phyloP scores from a whole-genome alignment of 768 basidiomycete species.

The Hygrocybe punicea region DNA sequence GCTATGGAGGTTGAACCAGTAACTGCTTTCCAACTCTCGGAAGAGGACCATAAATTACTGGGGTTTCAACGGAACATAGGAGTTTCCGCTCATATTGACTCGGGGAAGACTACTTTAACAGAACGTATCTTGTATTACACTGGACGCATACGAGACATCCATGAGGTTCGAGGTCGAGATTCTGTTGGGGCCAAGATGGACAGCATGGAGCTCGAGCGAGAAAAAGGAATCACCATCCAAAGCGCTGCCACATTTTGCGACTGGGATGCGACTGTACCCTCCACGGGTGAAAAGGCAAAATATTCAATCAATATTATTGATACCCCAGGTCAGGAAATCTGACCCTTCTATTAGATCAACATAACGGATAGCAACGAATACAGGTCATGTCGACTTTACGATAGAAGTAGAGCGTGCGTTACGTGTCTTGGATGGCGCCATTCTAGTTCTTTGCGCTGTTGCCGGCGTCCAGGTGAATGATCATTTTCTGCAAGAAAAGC shows the following conservation, averaged over 20 bases:
- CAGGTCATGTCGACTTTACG: conserved; percentile 98
- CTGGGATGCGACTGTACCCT: conserved; percentile 73
- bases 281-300: conserved; percentile 63
- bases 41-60: conserved; percentile 64
- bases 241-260: conserved; percentile 98
- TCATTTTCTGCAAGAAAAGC: background rate
- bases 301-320: conserved; percentile 98
- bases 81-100: conserved; percentile 92
- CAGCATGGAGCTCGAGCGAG: conserved; percentile 96
- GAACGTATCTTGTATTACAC: conserved; percentile 96
- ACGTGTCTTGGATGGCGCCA: conserved; percentile 93
- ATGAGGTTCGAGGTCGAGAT: conserved; percentile 93
- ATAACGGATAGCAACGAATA: background rate
- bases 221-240: conserved; percentile 99
- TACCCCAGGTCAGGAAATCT: conserved; percentile 69
- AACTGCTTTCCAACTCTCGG: conserved; percentile 45
- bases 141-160: conserved; percentile 91
- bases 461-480: conserved; percentile 81
- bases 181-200: conserved; percentile 99
- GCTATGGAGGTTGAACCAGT: conserved; percentile 10
- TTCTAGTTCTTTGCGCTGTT: conserved; percentile 94
- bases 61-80: conserved; percentile 90
- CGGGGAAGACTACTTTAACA: conserved; percentile 96
- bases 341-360: background rate
- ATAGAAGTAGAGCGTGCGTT: conserved; percentile 98